Evolutionary conservation across 345 rosid genomes (phyloP).

Genomic region (Xanthoceras sorbifolium): DNA sequence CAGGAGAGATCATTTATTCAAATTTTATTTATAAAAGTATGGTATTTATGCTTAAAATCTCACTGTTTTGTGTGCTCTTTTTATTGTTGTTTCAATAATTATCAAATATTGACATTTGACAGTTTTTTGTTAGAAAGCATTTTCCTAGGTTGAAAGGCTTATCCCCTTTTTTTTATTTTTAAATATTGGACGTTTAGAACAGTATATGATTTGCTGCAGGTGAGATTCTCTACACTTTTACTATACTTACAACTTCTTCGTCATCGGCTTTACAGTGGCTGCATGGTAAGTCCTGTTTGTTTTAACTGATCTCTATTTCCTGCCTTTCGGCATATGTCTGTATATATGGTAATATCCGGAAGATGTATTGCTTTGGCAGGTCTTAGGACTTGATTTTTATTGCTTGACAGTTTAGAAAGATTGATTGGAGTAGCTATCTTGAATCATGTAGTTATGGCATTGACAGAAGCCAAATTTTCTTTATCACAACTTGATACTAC

Average conservation of each 20-base stretch:
- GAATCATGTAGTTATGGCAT: not conserved
- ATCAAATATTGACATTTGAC: not conserved
- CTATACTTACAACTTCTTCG: conserved; percentile 74
- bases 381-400: not conserved
- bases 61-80: not conserved
- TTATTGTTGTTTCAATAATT: not conserved
- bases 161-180: not conserved
- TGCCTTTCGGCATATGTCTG: not conserved
- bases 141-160: not conserved
- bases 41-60: not conserved
- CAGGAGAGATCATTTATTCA: too few species aligned
- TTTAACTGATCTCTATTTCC: conserved; percentile 15
- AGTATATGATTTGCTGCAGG: conserved; percentile 48
- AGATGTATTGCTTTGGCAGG: conserved; percentile 2
- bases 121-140: not conserved
- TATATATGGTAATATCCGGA: not conserved
- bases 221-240: conserved; percentile 71
- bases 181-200: not conserved
- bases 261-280: conserved; percentile 71
- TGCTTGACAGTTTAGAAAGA: not conserved
- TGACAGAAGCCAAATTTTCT: not conserved
- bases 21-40: not conserved
- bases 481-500: not conserved
- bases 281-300: conserved; percentile 66
- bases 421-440: not conserved